Evolutionary conservation across 1,139 yeast species (phyloP), one percentile per base, ranked within the genome.

Genomic region (Debaryomycetaceae sp.): DNA sequence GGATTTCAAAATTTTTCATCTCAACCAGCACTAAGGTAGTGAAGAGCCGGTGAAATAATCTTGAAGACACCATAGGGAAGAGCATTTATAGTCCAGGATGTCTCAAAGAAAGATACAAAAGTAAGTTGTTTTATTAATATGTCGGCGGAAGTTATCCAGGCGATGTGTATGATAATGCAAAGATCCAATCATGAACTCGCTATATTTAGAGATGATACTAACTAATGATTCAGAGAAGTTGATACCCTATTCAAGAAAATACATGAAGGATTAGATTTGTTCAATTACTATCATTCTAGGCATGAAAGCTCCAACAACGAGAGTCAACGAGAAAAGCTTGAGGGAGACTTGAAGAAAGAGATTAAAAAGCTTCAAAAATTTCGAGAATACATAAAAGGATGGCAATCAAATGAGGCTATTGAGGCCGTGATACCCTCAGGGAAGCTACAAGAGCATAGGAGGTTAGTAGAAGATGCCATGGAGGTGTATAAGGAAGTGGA

Each of bases 161-260:
- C n/a, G n/a, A n/a, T n/a, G n/a, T n/a, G n/a, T n/a, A n/a, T n/a
- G n/a, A n/a, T n/a, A n/a, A n/a, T n/a, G n/a, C n/a, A n/a, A n/a
- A n/a, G n/a, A n/a, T n/a, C n/a, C n/a, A 22, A 22, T 11, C 11
- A 22, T 22, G 26, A 22, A 22, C 11, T 11, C 7, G 26, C 26
- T 22, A 22, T 22, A 22, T 22, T 8, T 22, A 33, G 26, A 31
- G 26, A 18, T 16, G 9, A 9, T 38, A 38, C 41, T 38, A 38
- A 38, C 41, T 3, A 19, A 13, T 17, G 16, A 11, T 30, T 17
- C 39, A 63, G 69, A 48, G 99, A 94, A 67, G 89, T 92, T 63
- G 99, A 94, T 68, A 87, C 92, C 58, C 89, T 91, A 57, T 84
- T 89, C 75, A 92, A 92, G 62, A 88, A 92, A 63, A 95, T 92